These are phyloP conservation scores for Truncatella angustata DNA, from an alignment of 2,329 filamentous ascomycete genomes.

Conservation along the genomic window DNA sequence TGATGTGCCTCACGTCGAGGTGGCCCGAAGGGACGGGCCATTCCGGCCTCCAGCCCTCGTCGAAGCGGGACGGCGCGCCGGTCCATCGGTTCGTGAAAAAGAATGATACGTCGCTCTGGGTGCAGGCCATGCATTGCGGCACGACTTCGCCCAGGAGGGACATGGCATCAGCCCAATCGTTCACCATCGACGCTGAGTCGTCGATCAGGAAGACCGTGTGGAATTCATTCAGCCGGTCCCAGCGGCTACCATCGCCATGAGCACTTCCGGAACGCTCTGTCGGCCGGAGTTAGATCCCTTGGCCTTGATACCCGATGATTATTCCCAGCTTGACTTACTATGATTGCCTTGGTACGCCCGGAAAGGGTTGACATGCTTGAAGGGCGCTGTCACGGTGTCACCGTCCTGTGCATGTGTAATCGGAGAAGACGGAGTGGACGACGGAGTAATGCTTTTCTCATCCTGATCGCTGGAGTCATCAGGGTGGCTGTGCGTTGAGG, in stretches of 20 bases:
- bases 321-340: not conserved
- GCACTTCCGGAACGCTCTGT: too few relatives aligned
- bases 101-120: not conserved
- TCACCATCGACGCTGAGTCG: not conserved
- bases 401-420: not conserved
- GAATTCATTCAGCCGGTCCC: not conserved
- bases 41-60: not conserved
- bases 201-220: not conserved
- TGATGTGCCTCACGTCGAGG: not conserved
- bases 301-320: too few relatives aligned
- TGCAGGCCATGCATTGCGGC: not conserved
- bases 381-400: not conserved
- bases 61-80: not conserved
- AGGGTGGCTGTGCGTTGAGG: not conserved
- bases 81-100: conserved; percentile 1
- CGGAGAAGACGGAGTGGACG: not conserved
- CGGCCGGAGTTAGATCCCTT: too few relatives aligned
- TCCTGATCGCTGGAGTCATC: not conserved
- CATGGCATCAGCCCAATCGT: not conserved
- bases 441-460: not conserved
- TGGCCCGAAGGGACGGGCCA: conserved; percentile 3
- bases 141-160: not conserved
- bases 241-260: not conserved
- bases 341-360: not conserved
- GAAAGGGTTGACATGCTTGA: not conserved